Base-by-base conservation (phyloP, 768 basidiomycete species). In the Rhodosporidiobolus odoratus region DNA sequence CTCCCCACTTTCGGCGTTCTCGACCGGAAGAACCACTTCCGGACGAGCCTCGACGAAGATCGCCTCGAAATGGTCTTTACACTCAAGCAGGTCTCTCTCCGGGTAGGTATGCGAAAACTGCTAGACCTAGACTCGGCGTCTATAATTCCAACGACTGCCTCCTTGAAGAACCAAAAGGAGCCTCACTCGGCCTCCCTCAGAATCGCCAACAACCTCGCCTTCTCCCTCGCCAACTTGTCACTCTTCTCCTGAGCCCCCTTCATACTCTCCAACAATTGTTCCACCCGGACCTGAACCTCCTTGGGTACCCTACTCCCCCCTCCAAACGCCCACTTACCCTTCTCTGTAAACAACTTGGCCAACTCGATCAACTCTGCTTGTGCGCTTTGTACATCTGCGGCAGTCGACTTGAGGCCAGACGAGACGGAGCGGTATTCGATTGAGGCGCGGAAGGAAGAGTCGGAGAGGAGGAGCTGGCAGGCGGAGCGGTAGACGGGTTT, bases 401-500 rank as follows among this genome's bases (percentile, higher is more conserved):
- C 21, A 2, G 68, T 68, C 6, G 50, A 34, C 25, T 65, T 56
- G 47, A 58, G 37, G 2, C 61, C 61, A 23, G 63, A 40, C 19
- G 52, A 58, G 58, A 56, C 70, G 47, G 72, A 56, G 30, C 53
- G 57, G 48, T 65, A 64, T 34, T 69, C 40, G 58, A 67, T n/a
- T 21, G 62, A 68, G 38, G 74, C 53, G 43, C 71, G n/a, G 56
- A 66, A 76, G 56, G 32, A 53, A 83, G 53, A 75, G 90, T 92
- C 93, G 56, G 87, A 82, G 0, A 89, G 88, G 3, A 97, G 83
- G 50, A 86, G 84, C 74, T 90, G 84, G 78, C 96, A 99, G 8
- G 91, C 91, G 76, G 86, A 89, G 80, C 85, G 85, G 77, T 90
- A 89, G 0, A 98, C 87, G 0, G 96, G 96, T 79, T 89, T 93